Base-by-base conservation (phyloP, 177 flowering plant species). In the Telopea speciosissima region DNA sequence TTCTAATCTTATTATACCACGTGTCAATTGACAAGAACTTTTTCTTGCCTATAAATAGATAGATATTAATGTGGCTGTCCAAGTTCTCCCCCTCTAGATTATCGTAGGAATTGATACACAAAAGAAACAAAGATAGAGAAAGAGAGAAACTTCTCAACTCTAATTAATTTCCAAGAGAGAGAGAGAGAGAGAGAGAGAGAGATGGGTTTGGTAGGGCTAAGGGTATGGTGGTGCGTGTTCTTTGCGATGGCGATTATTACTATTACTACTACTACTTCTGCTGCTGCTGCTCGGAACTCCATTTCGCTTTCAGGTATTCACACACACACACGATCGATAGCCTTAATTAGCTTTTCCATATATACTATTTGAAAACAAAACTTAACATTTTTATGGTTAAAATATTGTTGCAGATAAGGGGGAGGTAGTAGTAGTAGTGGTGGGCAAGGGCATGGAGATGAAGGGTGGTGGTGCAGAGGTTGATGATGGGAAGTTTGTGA, bases 401-500 rank as follows among this genome's bases (percentile, higher is more conserved):
- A 36, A 3, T 36, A 8, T 11, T 12, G 17, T 49, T 49, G 54
- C 54, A 49, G 54, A 49, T 1, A 49, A 16, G 8, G 54, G 42
- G 5, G 68, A 62, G 64, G 12, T 62, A 73, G 45, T 44, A 36
- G 33, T 31, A 31, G 40, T 36, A 6, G 40, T 5, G 8, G 40
- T 36, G 40, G 40, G 9, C 8, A 36, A 3, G 40, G 40, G 4
- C 2, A 26, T 26, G 31, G 31, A 26, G 31, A 26, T 26, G 31
- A 3, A 26, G 31, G 31, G 4, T 28, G 31, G 31, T 2, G 31
- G 31, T 2, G 31, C n/a, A n/a, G 31, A 28, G 31, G 31, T 4
- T 28, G 3, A 5, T 36, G 40, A 36, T 3, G 71, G 73, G 36
- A 72, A 70, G 70, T 25, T 56, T 13, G 8, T 63, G 26, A 49